Evolutionary conservation across 2,329 filamentous ascomycete genomes (phyloP), one percentile per base, ranked within the genome.

Genomic region (Huntiella bhutanensis): DNA sequence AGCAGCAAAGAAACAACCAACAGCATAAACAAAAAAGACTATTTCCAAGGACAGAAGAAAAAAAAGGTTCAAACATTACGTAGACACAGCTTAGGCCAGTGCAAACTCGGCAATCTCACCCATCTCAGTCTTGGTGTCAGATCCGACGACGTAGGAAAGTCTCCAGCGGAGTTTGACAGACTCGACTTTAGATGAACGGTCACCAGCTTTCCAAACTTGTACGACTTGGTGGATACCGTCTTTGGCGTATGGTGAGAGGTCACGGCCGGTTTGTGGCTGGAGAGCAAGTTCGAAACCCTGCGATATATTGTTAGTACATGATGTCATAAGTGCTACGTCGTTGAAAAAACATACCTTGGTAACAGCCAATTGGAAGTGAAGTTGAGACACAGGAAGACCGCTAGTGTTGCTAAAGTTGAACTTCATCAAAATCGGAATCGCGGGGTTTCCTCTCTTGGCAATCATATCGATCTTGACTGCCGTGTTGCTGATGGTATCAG

Each of bases 321-420:
- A 36, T n/a, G 34, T 15, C 34, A 36, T 36, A n/a, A 36, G 12
- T 15, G 12, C 11, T 15, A 36, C 15, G 11, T 36, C 15, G 7
- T 43, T 19, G 16, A 22, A 43, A 38, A 28, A 36, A 48, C 61
- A 53, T 65, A 92, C 87, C 74, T 88, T 96, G 50, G 88, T 91
- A 28, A 95, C 88, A 3, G 91, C 91, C 35, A 93, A 70, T 60
- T 94, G 84, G 57, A 95, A 93, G 49, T 88, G 86, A 28, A 98
- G 66, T 52, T 92, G 82, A 3, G 73, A 71, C 16, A 98, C 71
- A 0, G 75, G 71, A 55, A 82, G 71, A 2, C 71, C 62, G 1
- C 78, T 81, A 50, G 74, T 80, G 59, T 93, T 98, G 13, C 84
- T 86, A 59, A 95, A 93, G n/a, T 73, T 69, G 52, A 86, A 83